These are phyloP conservation scores for Whalleya microplaca DNA, from an alignment of 2,329 filamentous ascomycete species.

Conservation along the genomic window DNA sequence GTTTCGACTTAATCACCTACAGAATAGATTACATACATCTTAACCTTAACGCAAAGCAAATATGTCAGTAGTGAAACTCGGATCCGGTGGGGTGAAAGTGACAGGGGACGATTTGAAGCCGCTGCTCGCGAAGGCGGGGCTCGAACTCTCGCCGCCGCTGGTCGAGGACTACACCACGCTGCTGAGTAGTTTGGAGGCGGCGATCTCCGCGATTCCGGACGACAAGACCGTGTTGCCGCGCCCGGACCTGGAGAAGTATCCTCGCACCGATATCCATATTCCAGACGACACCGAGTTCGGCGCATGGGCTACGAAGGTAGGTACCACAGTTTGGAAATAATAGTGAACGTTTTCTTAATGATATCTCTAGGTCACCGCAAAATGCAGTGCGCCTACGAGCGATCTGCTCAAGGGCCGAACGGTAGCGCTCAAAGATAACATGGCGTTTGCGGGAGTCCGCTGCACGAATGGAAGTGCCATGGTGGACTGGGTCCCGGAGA, in stretches of 20 bases:
- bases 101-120: conserved; percentile 25
- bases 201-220: conserved; percentile 28
- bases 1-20: too few relatives aligned
- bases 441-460: conserved; percentile 48
- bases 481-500: conserved; percentile 41
- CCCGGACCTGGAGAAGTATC: conserved; percentile 34
- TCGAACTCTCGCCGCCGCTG: conserved; percentile 22
- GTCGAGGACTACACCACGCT: conserved; percentile 26
- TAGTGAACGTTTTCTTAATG: neutral
- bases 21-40: neutral
- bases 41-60: neutral
- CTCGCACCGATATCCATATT: conserved; percentile 31
- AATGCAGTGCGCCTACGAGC: conserved; percentile 26
- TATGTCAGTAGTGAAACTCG: conserved; percentile 25
- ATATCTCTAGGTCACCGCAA: conserved; percentile 23
- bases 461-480: conserved; percentile 48
- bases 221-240: conserved; percentile 24
- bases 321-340: neutral
- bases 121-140: conserved; percentile 25
- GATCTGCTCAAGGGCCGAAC: conserved; percentile 43
- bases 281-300: conserved; percentile 33
- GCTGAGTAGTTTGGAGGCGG: conserved; percentile 25
- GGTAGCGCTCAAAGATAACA: conserved; percentile 52
- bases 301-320: conserved; percentile 33
- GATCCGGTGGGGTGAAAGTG: conserved; percentile 7